phyloP scores from a whole-genome alignment of 2,329 filamentous ascomycete species.

The Fonsecaea multimorphosa region DNA sequence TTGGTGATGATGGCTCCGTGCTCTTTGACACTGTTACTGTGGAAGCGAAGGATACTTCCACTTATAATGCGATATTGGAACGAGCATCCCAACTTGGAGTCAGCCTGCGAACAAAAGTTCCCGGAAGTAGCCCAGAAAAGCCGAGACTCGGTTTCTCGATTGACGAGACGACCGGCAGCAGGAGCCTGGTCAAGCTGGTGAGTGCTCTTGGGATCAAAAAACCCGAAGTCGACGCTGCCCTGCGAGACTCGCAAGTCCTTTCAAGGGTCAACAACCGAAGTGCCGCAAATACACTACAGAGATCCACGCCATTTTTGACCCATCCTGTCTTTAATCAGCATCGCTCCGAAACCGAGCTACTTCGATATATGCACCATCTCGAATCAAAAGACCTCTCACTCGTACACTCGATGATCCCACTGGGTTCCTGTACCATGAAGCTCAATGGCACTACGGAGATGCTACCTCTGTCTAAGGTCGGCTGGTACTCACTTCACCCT shows the following conservation, averaged over 20 bases:
- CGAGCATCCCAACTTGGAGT: constrained; percentile 55
- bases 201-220: constrained; percentile 45
- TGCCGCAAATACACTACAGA: constrained; percentile 59
- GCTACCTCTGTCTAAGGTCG: constrained; percentile 78
- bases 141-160: constrained; percentile 74
- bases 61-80: constrained; percentile 54
- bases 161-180: constrained; percentile 67
- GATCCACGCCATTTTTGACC: constrained; percentile 77
- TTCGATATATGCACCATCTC: constrained; percentile 91
- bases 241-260: constrained; percentile 39
- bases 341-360: constrained; percentile 91
- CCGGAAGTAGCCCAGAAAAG: constrained; percentile 47
- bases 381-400: constrained; percentile 94
- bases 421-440: constrained; percentile 99
- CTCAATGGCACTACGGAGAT: constrained; percentile 93
- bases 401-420: constrained; percentile 95
- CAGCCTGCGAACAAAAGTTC: constrained; percentile 61
- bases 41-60: constrained; percentile 54
- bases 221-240: constrained; percentile 22
- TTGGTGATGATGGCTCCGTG: constrained; percentile 61
- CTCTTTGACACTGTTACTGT: constrained; percentile 84
- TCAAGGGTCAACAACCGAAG: constrained; percentile 50
- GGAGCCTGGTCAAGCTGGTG: constrained; percentile 41
- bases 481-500: constrained; percentile 81
- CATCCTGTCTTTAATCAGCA: constrained; percentile 95